A percentile compares a stretch with the other conserved stretches of the same genome.
Conservation (phyloP, 352 stramenopile species). For the Globisporangium heterothallicum region DNA sequence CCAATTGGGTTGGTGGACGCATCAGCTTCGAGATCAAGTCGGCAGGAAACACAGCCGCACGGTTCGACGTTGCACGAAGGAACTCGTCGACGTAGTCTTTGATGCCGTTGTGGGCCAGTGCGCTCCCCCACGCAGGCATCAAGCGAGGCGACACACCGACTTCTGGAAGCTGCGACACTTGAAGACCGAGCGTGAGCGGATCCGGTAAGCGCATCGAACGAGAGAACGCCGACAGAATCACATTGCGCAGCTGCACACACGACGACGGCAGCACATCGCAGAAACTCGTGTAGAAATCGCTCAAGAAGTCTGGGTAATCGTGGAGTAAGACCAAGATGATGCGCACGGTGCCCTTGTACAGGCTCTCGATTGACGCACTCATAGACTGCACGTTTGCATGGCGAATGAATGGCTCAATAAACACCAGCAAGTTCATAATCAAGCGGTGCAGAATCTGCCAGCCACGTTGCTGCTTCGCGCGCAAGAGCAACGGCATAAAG, state of each 20-base stretch:
- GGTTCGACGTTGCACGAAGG: slow-evolving; percentile 85
- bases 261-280: slow-evolving; percentile 96
- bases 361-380: slow-evolving; percentile 86
- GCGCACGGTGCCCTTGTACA: slow-evolving; percentile 98
- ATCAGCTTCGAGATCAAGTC: slow-evolving; percentile 77
- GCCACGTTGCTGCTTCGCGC: slow-evolving; percentile 91
- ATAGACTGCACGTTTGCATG: slow-evolving; percentile 83
- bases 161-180: slow-evolving; percentile 96
- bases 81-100: slow-evolving; percentile 95
- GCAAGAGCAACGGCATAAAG: slow-evolving; percentile 97
- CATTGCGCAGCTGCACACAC: slow-evolving; percentile 98
- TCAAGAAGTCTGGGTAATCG: slow-evolving; percentile 98
- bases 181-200: slow-evolving; percentile 96
- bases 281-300: slow-evolving; percentile 97
- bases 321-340: slow-evolving; percentile 98
- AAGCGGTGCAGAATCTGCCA: slow-evolving; percentile 97
- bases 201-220: slow-evolving; percentile 96
- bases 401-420: slow-evolving; percentile 95
- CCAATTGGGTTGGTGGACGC: slow-evolving; percentile 47
- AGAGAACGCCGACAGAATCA: slow-evolving; percentile 97
- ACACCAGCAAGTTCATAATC: slow-evolving; percentile 97
- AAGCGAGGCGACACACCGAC: slow-evolving; percentile 93
- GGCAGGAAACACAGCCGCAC: slow-evolving; percentile 82
- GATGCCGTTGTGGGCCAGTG: slow-evolving; percentile 88
- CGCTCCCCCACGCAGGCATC: slow-evolving; percentile 91